A percentile compares a stretch with the other conserved stretches of the same genome.
These are phyloP conservation scores for Penicillium lividum DNA, from an alignment of 495 filamentous ascomycete genomes.

Conservation along the genomic window DNA sequence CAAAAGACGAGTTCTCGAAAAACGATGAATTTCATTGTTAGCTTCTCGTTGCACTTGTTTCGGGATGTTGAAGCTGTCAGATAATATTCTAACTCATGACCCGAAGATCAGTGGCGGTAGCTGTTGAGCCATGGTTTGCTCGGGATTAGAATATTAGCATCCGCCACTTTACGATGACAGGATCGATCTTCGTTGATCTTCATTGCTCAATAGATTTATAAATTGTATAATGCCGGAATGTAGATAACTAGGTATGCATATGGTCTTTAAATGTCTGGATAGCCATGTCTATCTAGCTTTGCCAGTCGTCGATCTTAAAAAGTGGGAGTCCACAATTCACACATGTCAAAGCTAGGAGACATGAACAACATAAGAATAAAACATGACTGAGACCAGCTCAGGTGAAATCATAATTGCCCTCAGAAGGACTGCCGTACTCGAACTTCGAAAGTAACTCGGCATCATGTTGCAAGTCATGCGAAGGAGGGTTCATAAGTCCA, in stretches of 20 bases:
- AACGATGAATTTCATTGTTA: not conserved
- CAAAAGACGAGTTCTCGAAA: not conserved
- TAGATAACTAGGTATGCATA: not conserved
- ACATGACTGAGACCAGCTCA: conserved; percentile 23
- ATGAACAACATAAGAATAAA: not conserved
- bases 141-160: not conserved
- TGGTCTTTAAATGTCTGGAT: not conserved
- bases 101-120: not conserved
- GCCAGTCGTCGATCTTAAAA: not conserved
- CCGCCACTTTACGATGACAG: not conserved
- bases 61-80: not conserved
- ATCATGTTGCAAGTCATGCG: conserved; percentile 47
- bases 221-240: not conserved
- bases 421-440: conserved; percentile 43
- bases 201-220: not conserved
- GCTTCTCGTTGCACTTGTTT: not conserved
- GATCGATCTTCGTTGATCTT: not conserved
- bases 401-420: conserved; percentile 44
- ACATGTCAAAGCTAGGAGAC: not conserved
- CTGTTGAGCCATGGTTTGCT: not conserved
- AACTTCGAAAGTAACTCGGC: conserved; percentile 45
- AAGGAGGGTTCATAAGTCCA: conserved; percentile 41
- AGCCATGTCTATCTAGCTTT: not conserved
- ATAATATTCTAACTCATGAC: not conserved
- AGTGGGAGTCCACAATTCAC: not conserved